Conservation (phyloP, 176 grass and related monocot species). For the Aegilops sharonensis region DNA sequence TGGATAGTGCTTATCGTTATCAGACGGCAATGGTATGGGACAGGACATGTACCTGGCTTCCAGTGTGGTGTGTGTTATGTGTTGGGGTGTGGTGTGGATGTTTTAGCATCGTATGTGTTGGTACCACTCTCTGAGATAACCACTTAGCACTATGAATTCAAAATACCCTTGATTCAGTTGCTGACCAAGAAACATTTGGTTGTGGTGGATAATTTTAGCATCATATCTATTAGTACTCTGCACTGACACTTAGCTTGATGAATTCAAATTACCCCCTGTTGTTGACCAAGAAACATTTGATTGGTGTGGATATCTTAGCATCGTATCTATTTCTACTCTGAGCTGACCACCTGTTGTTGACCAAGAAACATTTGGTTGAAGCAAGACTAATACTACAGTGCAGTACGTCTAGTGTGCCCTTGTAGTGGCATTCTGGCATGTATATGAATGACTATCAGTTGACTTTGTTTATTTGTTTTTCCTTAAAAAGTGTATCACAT, state of each 20-base stretch:
- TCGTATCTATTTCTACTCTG: not conserved
- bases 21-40: not conserved
- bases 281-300: not conserved
- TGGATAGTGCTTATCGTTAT: not conserved
- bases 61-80: not conserved
- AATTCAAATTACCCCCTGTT: not conserved
- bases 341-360: conserved; percentile 8
- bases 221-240: not conserved
- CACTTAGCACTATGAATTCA: not conserved
- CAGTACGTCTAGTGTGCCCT: not conserved
- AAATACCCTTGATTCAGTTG: not conserved
- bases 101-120: not conserved
- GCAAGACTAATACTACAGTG: not conserved
- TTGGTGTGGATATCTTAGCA: not conserved
- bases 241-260: not conserved
- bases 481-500: not conserved
- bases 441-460: not conserved
- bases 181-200: not conserved
- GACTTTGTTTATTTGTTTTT: not conserved
- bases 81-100: not conserved
- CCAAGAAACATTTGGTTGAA: conserved; percentile 1
- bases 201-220: not conserved
- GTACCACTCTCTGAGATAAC: not conserved
- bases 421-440: not conserved
- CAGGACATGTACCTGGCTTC: not conserved